Evolutionary conservation across 2,329 filamentous ascomycete species (phyloP), one percentile per base, ranked within the genome.

Genomic region (Coleophoma eucalyptorum): DNA sequence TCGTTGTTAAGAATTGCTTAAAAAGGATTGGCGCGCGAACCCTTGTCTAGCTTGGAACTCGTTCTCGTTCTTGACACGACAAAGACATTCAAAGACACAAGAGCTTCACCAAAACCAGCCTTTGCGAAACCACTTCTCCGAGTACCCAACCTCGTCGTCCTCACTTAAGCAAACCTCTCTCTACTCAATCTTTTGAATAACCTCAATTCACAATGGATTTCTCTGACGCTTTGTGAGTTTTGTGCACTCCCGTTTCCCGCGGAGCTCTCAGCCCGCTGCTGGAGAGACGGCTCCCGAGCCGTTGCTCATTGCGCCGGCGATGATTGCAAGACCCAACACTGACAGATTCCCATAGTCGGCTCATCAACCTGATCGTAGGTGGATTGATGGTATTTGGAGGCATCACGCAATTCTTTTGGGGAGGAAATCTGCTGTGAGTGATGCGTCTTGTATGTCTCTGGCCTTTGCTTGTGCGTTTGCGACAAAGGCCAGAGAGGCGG

Each of bases 291-390:
- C 13, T 37, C 32, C 11, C 32, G 35, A 32, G n/a, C 15, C 16
- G 19, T 43, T 45, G 43, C 50, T 52, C 45, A 58, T 58, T 59
- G 57, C 51, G 49, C 51, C 44, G 16, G 35, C 33, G 46, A 40
- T 38, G 45, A 19, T 43, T 11, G 49, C 32, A 31, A 43, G 50
- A 50, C 48, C 51, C 48, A 55, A 57, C 58, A 58, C 65, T 64
- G 62, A 70, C 57, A 12, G 31, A 45, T 50, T 61, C 55, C 52
- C 61, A 53, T 69, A 97, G 94, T 76, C 94, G 94, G 67, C 84
- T 97, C 67, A 89, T 96, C 70, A 99, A 99, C 80, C 78, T 99
- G 71, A 89, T 77, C 63, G 85, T 95, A 57, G 94, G 86, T 63
- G 86, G 86, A 60, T 80, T 96, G 60, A 95, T 96, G 84, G 76